Conservation (phyloP, 495 filamentous ascomycete species). For the Penicillium waksmanii region DNA sequence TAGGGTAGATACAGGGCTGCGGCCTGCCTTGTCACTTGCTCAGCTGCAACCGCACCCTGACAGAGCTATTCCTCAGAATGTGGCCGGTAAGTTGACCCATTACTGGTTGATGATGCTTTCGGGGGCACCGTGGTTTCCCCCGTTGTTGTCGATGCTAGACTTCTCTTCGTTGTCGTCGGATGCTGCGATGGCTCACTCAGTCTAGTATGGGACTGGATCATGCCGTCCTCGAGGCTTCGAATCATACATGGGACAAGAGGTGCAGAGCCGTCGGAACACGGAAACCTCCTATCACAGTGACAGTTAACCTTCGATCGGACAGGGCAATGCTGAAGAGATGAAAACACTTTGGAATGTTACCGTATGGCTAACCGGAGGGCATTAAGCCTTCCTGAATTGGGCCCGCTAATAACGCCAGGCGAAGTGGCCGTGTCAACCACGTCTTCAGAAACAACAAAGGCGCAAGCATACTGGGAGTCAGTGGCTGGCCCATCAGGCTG, state of each 20-base stretch:
- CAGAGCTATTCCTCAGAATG: too few relatives aligned
- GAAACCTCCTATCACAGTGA: not conserved
- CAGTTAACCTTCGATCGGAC: not conserved
- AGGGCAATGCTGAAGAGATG: not conserved
- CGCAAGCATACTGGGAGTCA: not conserved
- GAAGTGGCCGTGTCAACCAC: not conserved
- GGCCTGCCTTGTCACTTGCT: too few relatives aligned
- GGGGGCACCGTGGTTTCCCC: not conserved
- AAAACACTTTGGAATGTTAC: not conserved
- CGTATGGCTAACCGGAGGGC: not conserved
- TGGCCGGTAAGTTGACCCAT: too few relatives aligned
- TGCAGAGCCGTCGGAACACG: not conserved
- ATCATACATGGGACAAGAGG: not conserved
- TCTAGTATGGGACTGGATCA: not conserved
- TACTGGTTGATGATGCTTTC: not conserved
- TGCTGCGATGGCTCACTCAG: not conserved
- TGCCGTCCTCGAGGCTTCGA: not conserved
- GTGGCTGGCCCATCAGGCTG: too few relatives aligned
- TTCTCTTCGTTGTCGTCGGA: not conserved
- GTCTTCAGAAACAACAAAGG: not conserved
- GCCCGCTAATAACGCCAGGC: too few relatives aligned
- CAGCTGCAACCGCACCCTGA: too few relatives aligned
- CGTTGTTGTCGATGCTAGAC: not conserved
- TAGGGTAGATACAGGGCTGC: not conserved
- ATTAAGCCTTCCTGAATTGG: not conserved